Evolutionary conservation across 2,329 filamentous ascomycete species (phyloP).

Genomic region (Diaporthe vexans): DNA sequence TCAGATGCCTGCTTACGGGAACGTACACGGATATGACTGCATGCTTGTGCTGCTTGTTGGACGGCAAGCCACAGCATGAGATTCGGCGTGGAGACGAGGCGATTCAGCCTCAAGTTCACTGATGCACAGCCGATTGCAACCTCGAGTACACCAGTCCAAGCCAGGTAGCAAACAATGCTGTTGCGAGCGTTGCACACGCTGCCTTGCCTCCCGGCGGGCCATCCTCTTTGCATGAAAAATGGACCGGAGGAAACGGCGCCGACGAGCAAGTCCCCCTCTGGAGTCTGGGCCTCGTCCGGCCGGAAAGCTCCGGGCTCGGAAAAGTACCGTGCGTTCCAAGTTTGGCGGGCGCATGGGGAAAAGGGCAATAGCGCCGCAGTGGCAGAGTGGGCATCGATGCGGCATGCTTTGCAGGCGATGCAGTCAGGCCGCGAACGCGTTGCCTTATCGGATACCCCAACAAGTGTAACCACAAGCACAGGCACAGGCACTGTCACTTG

Average conservation of each 20-base stretch:
- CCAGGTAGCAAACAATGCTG: conserved; percentile 24
- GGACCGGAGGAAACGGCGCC: not conserved
- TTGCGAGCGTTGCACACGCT: not conserved
- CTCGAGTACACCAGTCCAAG: conserved; percentile 1
- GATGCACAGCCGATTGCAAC: conserved; percentile 22
- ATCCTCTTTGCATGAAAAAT: not conserved
- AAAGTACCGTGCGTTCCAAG: conserved; percentile 30
- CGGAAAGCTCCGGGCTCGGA: conserved; percentile 27
- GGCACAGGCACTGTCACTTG: not conserved
- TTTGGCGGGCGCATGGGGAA: not conserved
- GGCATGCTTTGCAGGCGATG: not conserved
- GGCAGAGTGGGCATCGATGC: not conserved
- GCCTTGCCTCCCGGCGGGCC: not conserved
- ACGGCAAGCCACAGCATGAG: conserved; percentile 12
- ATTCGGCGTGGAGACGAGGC: conserved; percentile 24
- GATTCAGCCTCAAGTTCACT: conserved; percentile 22
- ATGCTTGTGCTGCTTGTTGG: conserved; percentile 9
- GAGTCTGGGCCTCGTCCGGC: conserved; percentile 10
- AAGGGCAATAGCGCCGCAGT: too few relatives aligned
- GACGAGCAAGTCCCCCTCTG: conserved; percentile 3
- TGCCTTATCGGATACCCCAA: conserved; percentile 11
- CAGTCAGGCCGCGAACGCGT: conserved; percentile 7
- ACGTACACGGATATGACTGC: conserved; percentile 16
- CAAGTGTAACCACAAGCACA: conserved; percentile 24
- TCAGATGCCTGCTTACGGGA: not conserved